Conservation (phyloP, 371 early-diverging fungal genomes). For the Lichtheimia ramosa region DNA sequence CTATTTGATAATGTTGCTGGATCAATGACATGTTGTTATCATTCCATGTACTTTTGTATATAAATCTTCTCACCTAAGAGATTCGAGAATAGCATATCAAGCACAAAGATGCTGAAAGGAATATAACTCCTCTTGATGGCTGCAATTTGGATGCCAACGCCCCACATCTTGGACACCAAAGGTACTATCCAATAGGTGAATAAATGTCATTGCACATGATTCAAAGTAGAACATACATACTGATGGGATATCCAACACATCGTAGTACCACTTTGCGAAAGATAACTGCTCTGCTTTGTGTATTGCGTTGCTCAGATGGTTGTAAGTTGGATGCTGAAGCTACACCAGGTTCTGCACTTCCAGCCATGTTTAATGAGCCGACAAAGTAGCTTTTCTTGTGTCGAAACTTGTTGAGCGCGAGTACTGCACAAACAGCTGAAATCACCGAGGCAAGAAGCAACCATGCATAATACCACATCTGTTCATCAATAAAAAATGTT, state of each 20-base stretch:
- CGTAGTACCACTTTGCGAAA: conserved; percentile 33
- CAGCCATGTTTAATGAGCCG: conserved; percentile 23
- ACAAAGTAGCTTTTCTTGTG: neutral
- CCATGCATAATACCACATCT: conserved; percentile 1
- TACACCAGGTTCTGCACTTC: neutral
- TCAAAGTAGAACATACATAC: conserved; percentile 12
- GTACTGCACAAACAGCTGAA: neutral
- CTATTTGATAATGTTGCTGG: conserved; percentile 8
- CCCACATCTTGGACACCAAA: conserved; percentile 34
- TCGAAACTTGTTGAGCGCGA: neutral
- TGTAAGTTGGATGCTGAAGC: neutral
- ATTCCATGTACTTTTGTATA: neutral
- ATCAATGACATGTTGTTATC: neutral
- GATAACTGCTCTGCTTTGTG: conserved; percentile 10
- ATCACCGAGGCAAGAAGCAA: neutral
- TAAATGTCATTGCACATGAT: neutral
- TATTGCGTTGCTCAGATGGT: neutral
- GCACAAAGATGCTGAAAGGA: conserved; percentile 25
- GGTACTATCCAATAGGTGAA: conserved; percentile 23
- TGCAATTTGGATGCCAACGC: conserved; percentile 31
- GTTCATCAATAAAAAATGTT: conserved; percentile 1
- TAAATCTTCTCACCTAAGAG: conserved; percentile 24
- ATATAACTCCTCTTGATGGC: conserved; percentile 2
- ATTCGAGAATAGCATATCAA: conserved; percentile 30
- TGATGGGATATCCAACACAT: conserved; percentile 36